Conservation (phyloP, 257 asterid genomes). For the Solanum chilense region DNA sequence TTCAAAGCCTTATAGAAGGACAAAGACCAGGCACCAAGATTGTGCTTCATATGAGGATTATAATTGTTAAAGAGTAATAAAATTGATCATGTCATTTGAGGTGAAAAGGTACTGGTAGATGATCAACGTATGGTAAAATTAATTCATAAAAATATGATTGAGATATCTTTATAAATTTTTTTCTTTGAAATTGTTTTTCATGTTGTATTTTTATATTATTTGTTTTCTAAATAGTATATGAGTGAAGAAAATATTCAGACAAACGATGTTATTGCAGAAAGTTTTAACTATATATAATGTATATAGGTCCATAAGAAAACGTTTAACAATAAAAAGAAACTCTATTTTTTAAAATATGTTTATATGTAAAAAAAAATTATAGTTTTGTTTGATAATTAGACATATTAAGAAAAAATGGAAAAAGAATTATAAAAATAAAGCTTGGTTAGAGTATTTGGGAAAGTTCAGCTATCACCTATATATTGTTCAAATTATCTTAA, state of each 20-base stretch:
- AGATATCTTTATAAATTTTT: not conserved
- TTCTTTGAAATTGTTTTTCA: not conserved
- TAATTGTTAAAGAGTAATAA: not conserved
- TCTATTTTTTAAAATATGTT: not conserved
- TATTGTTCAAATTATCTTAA: not conserved
- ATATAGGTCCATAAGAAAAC: not conserved
- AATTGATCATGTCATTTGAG: not conserved
- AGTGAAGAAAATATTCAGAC: not conserved
- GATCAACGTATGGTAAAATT: not conserved
- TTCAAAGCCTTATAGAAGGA: not conserved
- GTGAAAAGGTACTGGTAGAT: not conserved
- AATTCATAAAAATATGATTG: not conserved
- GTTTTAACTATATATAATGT: not conserved
- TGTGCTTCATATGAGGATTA: not conserved
- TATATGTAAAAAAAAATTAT: not conserved
- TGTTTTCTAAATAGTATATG: not conserved
- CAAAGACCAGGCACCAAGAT: not conserved
- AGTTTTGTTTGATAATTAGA: not conserved
- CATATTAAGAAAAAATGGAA: not conserved
- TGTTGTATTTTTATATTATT: not conserved
- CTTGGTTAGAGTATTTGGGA: not conserved
- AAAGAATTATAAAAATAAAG: not conserved
- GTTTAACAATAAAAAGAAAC: not conserved
- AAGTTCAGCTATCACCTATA: not conserved
- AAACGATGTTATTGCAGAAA: not conserved